phyloP scores from a whole-genome alignment of 2,329 filamentous ascomycete genomes.

The Sporothrix curviconia region DNA sequence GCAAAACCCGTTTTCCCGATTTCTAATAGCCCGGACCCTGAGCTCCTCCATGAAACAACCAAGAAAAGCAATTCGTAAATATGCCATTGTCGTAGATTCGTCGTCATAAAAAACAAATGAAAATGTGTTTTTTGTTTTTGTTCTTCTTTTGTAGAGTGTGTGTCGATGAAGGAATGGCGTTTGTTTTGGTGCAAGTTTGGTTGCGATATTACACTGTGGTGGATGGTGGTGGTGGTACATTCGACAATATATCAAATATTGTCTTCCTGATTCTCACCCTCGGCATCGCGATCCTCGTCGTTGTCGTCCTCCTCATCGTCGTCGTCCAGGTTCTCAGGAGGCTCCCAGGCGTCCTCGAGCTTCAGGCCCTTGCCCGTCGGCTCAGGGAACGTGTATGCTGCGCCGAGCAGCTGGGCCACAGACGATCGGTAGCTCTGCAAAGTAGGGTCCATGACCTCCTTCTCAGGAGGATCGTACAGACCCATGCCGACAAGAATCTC shows the following conservation, averaged over 20 bases:
- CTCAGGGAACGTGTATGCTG: constrained; percentile 38
- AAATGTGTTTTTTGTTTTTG: background rate
- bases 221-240: background rate
- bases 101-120: background rate
- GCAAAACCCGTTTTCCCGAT: background rate
- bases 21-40: background rate
- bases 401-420: constrained; percentile 48
- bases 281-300: constrained; percentile 35
- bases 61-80: background rate
- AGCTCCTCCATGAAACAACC: background rate
- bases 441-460: constrained; percentile 41
- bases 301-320: constrained; percentile 43
- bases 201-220: background rate
- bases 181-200: background rate
- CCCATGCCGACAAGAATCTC: constrained; percentile 78
- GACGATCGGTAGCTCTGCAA: constrained; percentile 50
- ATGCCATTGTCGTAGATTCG: background rate
- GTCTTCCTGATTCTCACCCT: constrained; percentile 26
- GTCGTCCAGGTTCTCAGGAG: constrained; percentile 54
- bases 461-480: constrained; percentile 67
- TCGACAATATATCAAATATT: no score
- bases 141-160: background rate
- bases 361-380: constrained; percentile 67
- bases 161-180: background rate
- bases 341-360: constrained; percentile 74